Evolutionary conservation across 2,329 filamentous ascomycete species (phyloP), one percentile per base, ranked within the genome.

Genomic region (Mariannaea sp.): DNA sequence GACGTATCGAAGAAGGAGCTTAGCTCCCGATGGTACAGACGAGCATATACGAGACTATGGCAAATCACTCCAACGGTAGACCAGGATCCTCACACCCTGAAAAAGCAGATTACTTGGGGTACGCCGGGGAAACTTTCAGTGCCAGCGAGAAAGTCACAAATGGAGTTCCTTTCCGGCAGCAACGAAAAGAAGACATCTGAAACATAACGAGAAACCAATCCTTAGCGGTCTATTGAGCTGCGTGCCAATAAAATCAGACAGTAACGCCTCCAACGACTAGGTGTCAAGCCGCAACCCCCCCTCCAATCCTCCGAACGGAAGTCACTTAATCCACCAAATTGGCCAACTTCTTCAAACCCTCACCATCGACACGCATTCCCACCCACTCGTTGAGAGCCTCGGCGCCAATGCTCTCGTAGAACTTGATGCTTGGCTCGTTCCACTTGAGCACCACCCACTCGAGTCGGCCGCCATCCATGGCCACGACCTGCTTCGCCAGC

Each of bases 361-460:
- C 82, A 3, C 85, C 82, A 53, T 92, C 88, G 1, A 92, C 85
- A 27, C 89, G 80, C 83, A 93, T 85, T 2, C 83, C 83, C 13
- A 90, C 81, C 89, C 89, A 93, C 53, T 88, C 86, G 56, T 77
- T 75, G 86, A 87, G 84, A 60, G 77, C 75, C 61, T 73, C 77
- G 1, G 89, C 89, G 1, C 90, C 89, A 46, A 86, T 81, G 54
- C 77, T 80, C 71, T 86, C 79, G 70, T 97, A 97, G 68, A 97
- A 97, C 64, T 86, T 79, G 75, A 97, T 89, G 70, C 88, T 92
- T 7, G 90, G 89, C 77, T 90, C 84, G 68, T 97, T 97, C 92
- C 92, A 96, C 75, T 90, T 93, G 65, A 97, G 73, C 58, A 96
- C 94, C 60, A 81, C 86, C 93, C 93, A 97, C 68, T 97, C 92